Evolutionary conservation across 2,329 filamentous ascomycete genomes (phyloP), one percentile per base, ranked within the genome.

Genomic region (Penicillium palitans): DNA sequence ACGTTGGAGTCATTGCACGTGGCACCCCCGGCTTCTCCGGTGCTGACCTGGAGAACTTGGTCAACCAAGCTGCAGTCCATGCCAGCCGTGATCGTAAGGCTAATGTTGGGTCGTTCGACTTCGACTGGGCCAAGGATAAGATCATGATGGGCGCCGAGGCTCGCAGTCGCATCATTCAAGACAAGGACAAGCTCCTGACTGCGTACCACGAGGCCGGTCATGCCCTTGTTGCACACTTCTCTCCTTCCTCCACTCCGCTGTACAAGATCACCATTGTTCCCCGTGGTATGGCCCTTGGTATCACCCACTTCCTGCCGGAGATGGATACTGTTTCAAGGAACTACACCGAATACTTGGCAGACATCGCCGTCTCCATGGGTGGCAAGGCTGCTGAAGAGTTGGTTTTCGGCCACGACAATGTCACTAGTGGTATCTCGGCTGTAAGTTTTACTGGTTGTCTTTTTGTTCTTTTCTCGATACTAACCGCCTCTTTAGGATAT

Each of bases 241-340:
- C 88, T 13, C 87, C 89, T 60, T 86, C 85, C 39, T 85, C 89
- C 52, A 88, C 84, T 62, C 90, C 89, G 33, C 83, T 99, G 2
- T 97, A 99, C 83, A 99, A 99, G 79, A 93, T 96, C 50, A 99
- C 95, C 0, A 96, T 99, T 68, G 89, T 99, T 69, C 93, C 95
- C 53, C 89, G 96, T 69, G 95, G 95, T 12, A 87, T 88, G 68
- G 86, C 90, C 25, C 83, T 98, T 8, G 95, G 95, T 60, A 86
- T 96, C 63, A 99, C 95, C 0, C 90, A 90, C 63, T 89, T 89
- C 74, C 82, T 99, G 25, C 93, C 93, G 0, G 89, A 95, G 72
- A 92, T 96, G 82, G 93, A 97, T 78, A 92, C 93, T 75, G 92
- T 96, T 70, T 95, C 91, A 13, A 87, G 87, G 75, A 90, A 90